These are phyloP conservation scores for Metschnikowia reukaufii DNA, from an alignment of 805 yeast genomes.

Conservation along the genomic window DNA sequence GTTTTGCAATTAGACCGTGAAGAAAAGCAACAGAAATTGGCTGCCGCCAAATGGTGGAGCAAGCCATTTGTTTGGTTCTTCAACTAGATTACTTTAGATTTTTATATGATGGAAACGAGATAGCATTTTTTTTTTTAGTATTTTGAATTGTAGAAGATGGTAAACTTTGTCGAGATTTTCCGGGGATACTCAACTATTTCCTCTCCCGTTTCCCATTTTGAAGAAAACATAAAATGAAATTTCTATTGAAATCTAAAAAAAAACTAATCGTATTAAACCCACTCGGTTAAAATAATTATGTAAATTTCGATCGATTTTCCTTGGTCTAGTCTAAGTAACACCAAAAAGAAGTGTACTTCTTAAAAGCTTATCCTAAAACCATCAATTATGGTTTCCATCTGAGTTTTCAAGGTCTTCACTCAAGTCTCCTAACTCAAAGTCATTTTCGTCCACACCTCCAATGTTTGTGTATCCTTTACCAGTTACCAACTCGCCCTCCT, in stretches of 20 bases:
- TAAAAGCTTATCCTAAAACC: not conserved
- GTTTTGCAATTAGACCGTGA: slow-evolving; percentile 24
- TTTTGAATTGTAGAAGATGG: too few species aligned
- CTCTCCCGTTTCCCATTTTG: too few species aligned
- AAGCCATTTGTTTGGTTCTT: slow-evolving; percentile 20
- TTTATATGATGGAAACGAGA: not conserved
- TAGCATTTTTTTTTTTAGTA: too few species aligned
- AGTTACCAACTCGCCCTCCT: slow-evolving; percentile 33
- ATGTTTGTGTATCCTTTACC: slow-evolving; percentile 19
- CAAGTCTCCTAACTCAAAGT: slow-evolving; percentile 39
- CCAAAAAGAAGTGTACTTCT: not conserved
- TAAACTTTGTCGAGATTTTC: too few species aligned
- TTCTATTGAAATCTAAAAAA: too few species aligned
- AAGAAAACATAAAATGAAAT: too few species aligned
- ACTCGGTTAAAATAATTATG: too few species aligned
- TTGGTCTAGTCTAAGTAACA: not conserved
- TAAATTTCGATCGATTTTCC: too few species aligned
- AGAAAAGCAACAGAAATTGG: slow-evolving; percentile 18
- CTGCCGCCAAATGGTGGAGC: slow-evolving; percentile 15
- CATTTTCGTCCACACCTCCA: slow-evolving; percentile 24
- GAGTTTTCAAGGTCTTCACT: slow-evolving; percentile 13
- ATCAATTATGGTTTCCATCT: not conserved
- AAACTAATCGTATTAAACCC: too few species aligned
- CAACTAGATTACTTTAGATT: slow-evolving; percentile 1
- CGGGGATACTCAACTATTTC: too few species aligned